These are phyloP conservation scores for Toxicodendron radicans DNA, from an alignment of 345 rosid species.

Conservation along the genomic window DNA sequence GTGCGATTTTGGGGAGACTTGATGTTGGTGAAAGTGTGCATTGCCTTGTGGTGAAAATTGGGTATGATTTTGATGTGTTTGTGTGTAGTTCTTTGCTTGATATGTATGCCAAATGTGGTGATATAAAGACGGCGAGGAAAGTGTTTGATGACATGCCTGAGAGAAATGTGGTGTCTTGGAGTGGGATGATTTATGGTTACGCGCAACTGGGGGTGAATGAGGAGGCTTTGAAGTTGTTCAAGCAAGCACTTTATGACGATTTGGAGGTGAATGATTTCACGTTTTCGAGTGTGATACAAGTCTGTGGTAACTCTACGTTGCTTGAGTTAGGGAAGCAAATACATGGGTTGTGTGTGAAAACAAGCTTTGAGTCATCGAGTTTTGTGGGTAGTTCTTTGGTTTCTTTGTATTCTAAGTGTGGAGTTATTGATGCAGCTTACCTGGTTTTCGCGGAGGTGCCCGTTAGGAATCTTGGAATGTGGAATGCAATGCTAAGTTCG, in stretches of 20 bases:
- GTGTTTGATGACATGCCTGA: conserved; percentile 85
- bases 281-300: conserved; percentile 70
- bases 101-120: conserved; percentile 83
- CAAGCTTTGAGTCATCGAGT: conserved; percentile 60
- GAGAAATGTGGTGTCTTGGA: conserved; percentile 89
- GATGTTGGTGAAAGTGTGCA: conserved; percentile 67
- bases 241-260: conserved; percentile 50
- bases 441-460: conserved; percentile 54
- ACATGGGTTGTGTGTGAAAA: conserved; percentile 77
- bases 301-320: conserved; percentile 67
- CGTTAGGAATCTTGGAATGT: conserved; percentile 68
- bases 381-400: conserved; percentile 81
- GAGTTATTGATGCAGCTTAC: conserved; percentile 65
- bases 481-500: conserved; percentile 90
- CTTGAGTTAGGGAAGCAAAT: conserved; percentile 86
- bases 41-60: conserved; percentile 58
- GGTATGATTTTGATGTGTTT: conserved; percentile 63
- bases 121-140: conserved; percentile 52
- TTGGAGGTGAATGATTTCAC: conserved; percentile 83
- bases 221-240: conserved; percentile 71
- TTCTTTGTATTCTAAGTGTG: conserved; percentile 79
- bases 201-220: conserved; percentile 68
- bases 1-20: conserved; percentile 58
- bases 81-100: conserved; percentile 84
- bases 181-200: conserved; percentile 88